These are phyloP conservation scores for Aspergillus bridgeri DNA, from an alignment of 495 filamentous ascomycete genomes.

Conservation along the genomic window DNA sequence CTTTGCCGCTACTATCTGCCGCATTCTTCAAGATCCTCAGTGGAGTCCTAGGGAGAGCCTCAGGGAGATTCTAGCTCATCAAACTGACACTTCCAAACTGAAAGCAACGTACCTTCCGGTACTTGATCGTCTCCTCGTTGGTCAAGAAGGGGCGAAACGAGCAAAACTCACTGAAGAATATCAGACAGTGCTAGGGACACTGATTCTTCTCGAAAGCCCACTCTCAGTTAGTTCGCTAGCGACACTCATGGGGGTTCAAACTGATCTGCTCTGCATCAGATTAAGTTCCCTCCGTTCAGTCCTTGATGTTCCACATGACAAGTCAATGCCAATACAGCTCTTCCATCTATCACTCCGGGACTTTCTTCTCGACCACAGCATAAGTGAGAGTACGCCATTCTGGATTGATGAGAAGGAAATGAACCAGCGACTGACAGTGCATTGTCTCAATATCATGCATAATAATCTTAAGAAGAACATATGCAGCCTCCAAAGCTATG, in stretches of 20 bases:
- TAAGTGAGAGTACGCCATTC: constrained; percentile 13
- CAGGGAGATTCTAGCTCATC: constrained; percentile 14
- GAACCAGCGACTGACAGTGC: neutral
- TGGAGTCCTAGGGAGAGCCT: constrained; percentile 15
- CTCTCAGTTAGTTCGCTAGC: constrained; percentile 14
- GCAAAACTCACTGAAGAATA: constrained; percentile 16
- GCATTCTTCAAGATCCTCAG: constrained; percentile 16
- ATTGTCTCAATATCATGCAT: constrained; percentile 31
- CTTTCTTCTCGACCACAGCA: constrained; percentile 15
- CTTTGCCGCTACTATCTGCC: constrained; percentile 27
- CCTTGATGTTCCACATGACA: constrained; percentile 20
- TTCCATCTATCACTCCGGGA: constrained; percentile 24
- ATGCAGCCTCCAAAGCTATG: constrained; percentile 26
- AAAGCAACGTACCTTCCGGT: constrained; percentile 24
- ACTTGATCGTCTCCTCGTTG: constrained; percentile 17
- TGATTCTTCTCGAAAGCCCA: constrained; percentile 19
- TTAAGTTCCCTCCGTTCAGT: constrained; percentile 20
- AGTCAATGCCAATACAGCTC: constrained; percentile 4
- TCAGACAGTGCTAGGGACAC: constrained; percentile 13
- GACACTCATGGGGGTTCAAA: constrained; percentile 5
- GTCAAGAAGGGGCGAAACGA: neutral
- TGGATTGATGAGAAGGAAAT: constrained; percentile 23
- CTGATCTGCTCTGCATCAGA: constrained; percentile 1
- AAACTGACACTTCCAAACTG: constrained; percentile 11
- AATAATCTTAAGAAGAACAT: constrained; percentile 33